Evolutionary conservation across 371 early-diverging fungal genomes (phyloP).

Genomic region (Apophysomyces ossiformis): DNA sequence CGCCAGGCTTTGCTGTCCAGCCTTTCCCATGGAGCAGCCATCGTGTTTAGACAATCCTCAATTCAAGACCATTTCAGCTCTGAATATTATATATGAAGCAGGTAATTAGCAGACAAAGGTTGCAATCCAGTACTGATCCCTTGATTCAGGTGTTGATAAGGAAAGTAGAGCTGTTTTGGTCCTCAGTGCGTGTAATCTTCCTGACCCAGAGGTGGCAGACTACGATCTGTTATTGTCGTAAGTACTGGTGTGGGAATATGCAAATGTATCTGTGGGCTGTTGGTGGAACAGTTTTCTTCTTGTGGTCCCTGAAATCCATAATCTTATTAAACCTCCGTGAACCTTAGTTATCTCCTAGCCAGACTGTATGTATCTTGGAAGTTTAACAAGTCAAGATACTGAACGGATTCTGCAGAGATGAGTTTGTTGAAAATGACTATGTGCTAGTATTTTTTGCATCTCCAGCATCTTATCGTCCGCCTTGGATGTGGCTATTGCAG

Average conservation of each 20-base stretch:
- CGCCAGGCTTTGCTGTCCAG: not conserved
- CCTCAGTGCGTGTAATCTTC: conserved; percentile 76
- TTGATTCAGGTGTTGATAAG: conserved; percentile 68
- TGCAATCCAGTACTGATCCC: not conserved
- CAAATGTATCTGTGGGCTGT: not conserved
- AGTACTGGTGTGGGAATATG: conserved; percentile 20
- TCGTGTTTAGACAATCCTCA: conserved; percentile 22
- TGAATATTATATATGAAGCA: conserved; percentile 34
- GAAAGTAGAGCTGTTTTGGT: conserved; percentile 76
- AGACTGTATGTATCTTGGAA: conserved; percentile 24
- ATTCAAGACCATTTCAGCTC: conserved; percentile 25
- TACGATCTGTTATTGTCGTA: conserved; percentile 74
- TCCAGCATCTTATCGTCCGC: conserved; percentile 69
- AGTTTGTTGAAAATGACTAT: conserved; percentile 80
- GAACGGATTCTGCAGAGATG: conserved; percentile 29
- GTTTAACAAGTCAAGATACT: not conserved
- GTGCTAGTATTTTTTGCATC: conserved; percentile 76
- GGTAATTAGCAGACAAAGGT: conserved; percentile 12
- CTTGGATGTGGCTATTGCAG: conserved; percentile 76
- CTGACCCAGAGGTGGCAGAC: conserved; percentile 64
- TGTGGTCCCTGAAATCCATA: not conserved
- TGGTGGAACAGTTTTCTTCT: not conserved
- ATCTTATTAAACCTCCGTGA: conserved; percentile 10
- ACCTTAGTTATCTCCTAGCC: conserved; percentile 24
- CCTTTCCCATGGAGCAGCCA: conserved; percentile 14